phyloP scores from a whole-genome alignment of 257 asterid genomes.

The Leptodermis oblonga region DNA sequence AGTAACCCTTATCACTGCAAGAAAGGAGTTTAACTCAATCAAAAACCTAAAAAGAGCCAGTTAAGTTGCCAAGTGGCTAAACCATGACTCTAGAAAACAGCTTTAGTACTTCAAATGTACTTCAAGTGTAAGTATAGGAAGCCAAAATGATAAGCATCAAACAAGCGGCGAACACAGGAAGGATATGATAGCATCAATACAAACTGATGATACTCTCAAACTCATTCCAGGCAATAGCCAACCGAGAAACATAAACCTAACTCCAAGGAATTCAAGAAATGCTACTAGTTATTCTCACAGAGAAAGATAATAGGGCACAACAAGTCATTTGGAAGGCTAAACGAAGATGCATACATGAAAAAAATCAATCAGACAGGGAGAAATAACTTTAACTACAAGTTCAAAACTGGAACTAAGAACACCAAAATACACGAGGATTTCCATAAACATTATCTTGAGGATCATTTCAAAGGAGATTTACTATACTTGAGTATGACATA shows the following conservation, averaged over 20 bases:
- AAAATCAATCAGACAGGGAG: background rate
- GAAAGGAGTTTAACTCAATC: background rate
- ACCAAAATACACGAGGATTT: background rate
- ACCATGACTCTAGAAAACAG: background rate
- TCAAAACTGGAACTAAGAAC: background rate
- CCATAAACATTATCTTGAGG: background rate
- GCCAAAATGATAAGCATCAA: background rate
- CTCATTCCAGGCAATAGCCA: background rate
- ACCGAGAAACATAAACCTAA: background rate
- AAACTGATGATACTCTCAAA: background rate
- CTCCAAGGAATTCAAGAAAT: background rate
- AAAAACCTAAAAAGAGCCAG: background rate
- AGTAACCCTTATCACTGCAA: slow-evolving; percentile 79
- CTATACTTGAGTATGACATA: background rate
- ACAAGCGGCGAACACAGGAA: background rate
- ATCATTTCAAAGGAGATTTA: background rate
- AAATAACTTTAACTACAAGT: background rate
- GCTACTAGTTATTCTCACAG: background rate
- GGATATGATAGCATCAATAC: background rate
- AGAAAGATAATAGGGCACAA: background rate
- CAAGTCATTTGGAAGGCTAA: background rate
- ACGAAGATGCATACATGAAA: background rate
- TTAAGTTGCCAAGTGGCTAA: background rate
- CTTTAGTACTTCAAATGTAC: background rate
- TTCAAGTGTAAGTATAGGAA: background rate